phyloP scores from a whole-genome alignment of 2,329 filamentous ascomycete genomes.

The Amauroascus niger region DNA sequence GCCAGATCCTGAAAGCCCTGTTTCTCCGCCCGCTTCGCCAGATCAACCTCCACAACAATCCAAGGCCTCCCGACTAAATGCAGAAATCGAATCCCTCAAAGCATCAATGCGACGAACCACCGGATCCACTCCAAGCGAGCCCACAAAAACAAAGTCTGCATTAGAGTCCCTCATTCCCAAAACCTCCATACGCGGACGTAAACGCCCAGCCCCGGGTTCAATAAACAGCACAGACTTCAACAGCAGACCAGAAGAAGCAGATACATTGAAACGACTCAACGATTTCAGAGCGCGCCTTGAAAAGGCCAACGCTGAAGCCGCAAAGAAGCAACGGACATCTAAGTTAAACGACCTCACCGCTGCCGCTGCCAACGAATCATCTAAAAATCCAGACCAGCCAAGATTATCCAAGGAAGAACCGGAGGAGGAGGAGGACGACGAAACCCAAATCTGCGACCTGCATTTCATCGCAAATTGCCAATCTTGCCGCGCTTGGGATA shows the following conservation, averaged over 20 bases:
- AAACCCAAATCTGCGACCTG: slow-evolving; percentile 73
- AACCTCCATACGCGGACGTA: slow-evolving; percentile 39
- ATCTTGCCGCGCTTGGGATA: slow-evolving; percentile 77
- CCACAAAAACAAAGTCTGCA: slow-evolving; percentile 36
- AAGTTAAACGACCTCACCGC: slow-evolving; percentile 10
- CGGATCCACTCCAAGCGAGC: slow-evolving; percentile 23
- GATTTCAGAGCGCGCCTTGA: slow-evolving; percentile 73
- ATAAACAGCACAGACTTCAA: slow-evolving; percentile 24
- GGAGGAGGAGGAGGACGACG: slow-evolving; percentile 38
- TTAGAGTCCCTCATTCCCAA: slow-evolving; percentile 42
- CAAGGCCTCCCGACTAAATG: slow-evolving; percentile 35
- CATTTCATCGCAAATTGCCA: slow-evolving; percentile 96
- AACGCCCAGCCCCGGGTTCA: slow-evolving; percentile 32
- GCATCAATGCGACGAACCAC: slow-evolving; percentile 40
- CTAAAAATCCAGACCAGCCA: not conserved
- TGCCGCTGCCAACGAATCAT: not conserved
- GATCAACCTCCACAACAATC: slow-evolving; percentile 27
- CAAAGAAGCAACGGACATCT: slow-evolving; percentile 11
- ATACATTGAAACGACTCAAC: slow-evolving; percentile 60
- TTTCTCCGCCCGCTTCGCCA: slow-evolving; percentile 23
- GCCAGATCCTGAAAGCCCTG: slow-evolving; percentile 37
- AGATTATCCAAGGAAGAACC: not conserved
- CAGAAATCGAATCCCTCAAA: slow-evolving; percentile 38
- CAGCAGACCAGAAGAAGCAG: slow-evolving; percentile 43
- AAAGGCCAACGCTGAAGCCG: slow-evolving; percentile 20